A percentile compares a stretch with the other conserved stretches of the same genome.
Evolutionary conservation across 2,329 filamentous ascomycete genomes (phyloP).

Genomic region (Periconia macrospinosa): DNA sequence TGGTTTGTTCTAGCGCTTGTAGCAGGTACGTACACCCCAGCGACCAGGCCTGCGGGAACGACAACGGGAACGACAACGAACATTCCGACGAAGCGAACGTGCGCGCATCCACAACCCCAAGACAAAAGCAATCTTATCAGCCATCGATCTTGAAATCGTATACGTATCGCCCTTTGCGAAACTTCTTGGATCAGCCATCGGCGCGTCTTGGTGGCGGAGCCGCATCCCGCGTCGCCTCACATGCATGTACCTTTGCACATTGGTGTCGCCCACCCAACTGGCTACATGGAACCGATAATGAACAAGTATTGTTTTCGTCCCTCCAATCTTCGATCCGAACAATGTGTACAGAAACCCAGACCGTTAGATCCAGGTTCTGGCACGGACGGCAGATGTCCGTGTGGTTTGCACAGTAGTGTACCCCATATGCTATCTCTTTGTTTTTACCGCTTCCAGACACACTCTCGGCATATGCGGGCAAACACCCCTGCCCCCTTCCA

Average conservation of each 20-base stretch:
- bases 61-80: too few relatives aligned
- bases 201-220: neutral
- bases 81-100: neutral
- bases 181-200: neutral
- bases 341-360: neutral
- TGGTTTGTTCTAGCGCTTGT: neutral
- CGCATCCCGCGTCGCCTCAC: neutral
- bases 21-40: neutral
- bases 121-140: neutral
- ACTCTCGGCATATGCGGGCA: constrained; percentile 16
- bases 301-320: neutral
- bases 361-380: constrained; percentile 7
- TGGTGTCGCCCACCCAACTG: too few relatives aligned
- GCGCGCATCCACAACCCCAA: neutral
- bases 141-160: neutral
- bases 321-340: neutral
- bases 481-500: neutral
- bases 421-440: neutral
- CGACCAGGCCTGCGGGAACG: neutral
- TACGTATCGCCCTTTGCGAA: neutral
- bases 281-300: neutral
- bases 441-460: neutral
- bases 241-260: neutral
- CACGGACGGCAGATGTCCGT: constrained; percentile 27
- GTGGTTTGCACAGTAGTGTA: neutral